Evolutionary conservation across 331 rosid genomes (phyloP).

Genomic region (Malus hybrid): DNA sequence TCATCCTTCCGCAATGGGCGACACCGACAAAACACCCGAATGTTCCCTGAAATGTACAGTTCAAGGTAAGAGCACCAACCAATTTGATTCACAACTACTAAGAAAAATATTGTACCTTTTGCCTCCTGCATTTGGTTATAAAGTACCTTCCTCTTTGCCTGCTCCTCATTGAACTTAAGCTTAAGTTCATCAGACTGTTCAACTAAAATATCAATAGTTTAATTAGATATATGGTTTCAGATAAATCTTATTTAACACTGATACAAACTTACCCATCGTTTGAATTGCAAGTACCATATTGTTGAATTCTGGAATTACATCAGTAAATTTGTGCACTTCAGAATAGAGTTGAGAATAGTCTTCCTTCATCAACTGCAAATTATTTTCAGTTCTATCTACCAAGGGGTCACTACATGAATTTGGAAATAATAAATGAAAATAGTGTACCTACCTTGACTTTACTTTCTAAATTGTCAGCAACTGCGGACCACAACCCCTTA

Average conservation of each 20-base stretch:
- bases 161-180: slow-evolving; percentile 7
- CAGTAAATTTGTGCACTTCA: slow-evolving; percentile 4
- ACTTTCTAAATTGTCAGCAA: background rate
- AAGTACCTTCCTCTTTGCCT: slow-evolving; percentile 11
- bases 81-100: background rate
- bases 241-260: background rate
- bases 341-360: background rate
- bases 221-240: background rate
- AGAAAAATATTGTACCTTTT: background rate
- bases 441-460: background rate
- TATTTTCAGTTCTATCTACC: background rate
- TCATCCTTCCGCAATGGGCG: slow-evolving; percentile 12
- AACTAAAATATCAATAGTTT: slow-evolving; percentile 6
- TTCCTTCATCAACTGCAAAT: slow-evolving; percentile 11
- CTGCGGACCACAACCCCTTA: slow-evolving; percentile 4
- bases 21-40: slow-evolving; percentile 22
- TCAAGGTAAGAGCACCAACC: background rate
- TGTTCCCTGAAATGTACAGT: slow-evolving; percentile 11
- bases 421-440: background rate
- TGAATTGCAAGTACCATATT: slow-evolving; percentile 16
- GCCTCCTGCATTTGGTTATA: slow-evolving; percentile 16
- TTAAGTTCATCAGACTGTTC: background rate
- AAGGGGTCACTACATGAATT: background rate
- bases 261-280: slow-evolving; percentile 8
- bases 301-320: slow-evolving; percentile 8